Percentiles rank a stretch among this genome's conserved stretches.
Evolutionary conservation across 2,329 filamentous ascomycete species (phyloP).

Genomic region (Coniochaeta hoffmannii): DNA sequence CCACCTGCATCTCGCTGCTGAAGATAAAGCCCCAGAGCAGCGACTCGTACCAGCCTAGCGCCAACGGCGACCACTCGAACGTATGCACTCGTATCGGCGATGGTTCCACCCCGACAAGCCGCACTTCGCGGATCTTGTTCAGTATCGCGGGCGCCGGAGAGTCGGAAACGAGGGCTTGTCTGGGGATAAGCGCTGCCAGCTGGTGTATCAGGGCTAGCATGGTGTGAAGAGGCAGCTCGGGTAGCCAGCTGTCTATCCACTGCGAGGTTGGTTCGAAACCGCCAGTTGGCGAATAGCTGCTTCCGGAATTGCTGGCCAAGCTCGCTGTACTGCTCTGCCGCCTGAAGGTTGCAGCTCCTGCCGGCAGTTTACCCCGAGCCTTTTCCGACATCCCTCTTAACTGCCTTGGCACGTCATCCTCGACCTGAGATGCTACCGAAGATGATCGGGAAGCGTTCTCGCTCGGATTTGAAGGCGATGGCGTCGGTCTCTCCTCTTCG

Average conservation of each 20-base stretch:
- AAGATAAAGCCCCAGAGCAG: constrained; percentile 93
- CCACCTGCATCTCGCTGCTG: constrained; percentile 78
- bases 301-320: constrained; percentile 56
- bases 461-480: constrained; percentile 57
- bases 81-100: constrained; percentile 71
- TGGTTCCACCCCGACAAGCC: constrained; percentile 66
- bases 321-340: constrained; percentile 86
- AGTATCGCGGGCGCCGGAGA: constrained; percentile 37
- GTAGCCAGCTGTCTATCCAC: constrained; percentile 95
- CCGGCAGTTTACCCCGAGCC: constrained; percentile 90
- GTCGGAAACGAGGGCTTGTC: constrained; percentile 37
- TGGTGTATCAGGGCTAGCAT: constrained; percentile 70
- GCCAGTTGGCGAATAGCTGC: constrained; percentile 46
- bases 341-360: constrained; percentile 73
- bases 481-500: constrained; percentile 45
- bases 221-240: constrained; percentile 81
- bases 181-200: constrained; percentile 48
- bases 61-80: constrained; percentile 89
- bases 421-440: constrained; percentile 58
- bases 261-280: constrained; percentile 70
- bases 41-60: constrained; percentile 92
- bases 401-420: constrained; percentile 77
- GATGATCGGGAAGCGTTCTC: constrained; percentile 57
- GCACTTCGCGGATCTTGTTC: constrained; percentile 49
- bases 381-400: constrained; percentile 94